Base-by-base conservation (phyloP, 2,329 filamentous ascomycete species). In the Tolypocladium endophyticum region DNA sequence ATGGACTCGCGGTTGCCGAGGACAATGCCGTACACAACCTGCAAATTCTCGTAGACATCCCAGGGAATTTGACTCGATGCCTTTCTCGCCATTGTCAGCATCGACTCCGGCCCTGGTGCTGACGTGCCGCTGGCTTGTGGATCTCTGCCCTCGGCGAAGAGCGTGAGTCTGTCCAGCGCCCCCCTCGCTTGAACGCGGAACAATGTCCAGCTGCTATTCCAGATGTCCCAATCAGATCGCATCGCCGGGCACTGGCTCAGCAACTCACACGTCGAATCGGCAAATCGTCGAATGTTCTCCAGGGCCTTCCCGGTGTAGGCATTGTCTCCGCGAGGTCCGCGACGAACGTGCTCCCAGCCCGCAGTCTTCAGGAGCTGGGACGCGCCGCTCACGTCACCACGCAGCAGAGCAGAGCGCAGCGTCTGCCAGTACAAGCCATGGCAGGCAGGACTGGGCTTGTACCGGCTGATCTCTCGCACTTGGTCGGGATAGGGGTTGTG, bases 1-100 rank as follows among this genome's bases (percentile, higher is more conserved):
- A 97, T 90, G 25, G 91, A 86, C 41, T 87, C 83, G 12, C 85
- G 80, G 63, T 88, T 84, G 41, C 93, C 92, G 5, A 94, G 81
- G 1, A 95, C 76, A 61, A 96, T 87, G 39, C 87, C 87, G 70
- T 96, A 97, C 7, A 97, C 76, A 16, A 85, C 86, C 64, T 88
- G 85, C 58, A 97, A 77, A 65, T 88, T 91, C 69, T 96, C 88
- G 71, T 96, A 97, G 35, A 97, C 85, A 30, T 89, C 85, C 89
- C 90, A 96, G 0, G 92, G 93, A 39, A 97, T 87, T 65, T 87
- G 87, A 68, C 90, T 95, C 67, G 92, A 89, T 2, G 91, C 92
- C 73, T 88, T 89, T 77, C 90, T 71, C 73, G 88, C 74, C 80
- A 88, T 72, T 58, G 89, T 86, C 7, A 86, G 86, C 67, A 86